phyloP scores from a whole-genome alignment of 106 monocot species.

The Iris macrosiphon region DNA sequence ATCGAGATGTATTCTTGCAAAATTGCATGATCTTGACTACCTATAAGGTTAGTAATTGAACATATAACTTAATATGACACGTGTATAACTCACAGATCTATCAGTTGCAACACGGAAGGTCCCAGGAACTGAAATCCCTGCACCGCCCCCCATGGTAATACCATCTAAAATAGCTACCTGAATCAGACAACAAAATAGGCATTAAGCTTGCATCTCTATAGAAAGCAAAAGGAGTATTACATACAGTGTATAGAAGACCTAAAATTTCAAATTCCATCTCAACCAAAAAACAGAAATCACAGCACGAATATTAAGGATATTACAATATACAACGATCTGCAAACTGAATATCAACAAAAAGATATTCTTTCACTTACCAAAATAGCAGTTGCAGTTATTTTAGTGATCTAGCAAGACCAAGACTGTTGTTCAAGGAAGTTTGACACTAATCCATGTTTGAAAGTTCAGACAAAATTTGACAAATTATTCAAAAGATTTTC shows the following conservation, averaged over 20 bases:
- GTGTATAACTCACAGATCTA: conserved; percentile 46
- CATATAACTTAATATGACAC: neutral
- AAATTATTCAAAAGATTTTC: no score
- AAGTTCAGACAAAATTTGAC: no score
- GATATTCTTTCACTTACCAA: no score
- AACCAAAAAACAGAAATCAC: neutral
- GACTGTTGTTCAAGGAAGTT: no score
- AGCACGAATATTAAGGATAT: no score
- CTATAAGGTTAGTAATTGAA: neutral
- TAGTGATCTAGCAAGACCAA: no score
- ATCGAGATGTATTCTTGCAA: neutral
- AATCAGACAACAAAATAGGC: conserved; percentile 3
- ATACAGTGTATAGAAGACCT: neutral
- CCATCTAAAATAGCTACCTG: conserved; percentile 94
- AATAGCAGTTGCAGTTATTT: no score
- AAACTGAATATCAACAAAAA: no score
- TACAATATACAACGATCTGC: no score
- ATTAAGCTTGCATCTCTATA: neutral
- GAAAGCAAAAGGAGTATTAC: neutral
- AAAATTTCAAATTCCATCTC: neutral
- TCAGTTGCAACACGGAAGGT: conserved; percentile 93
- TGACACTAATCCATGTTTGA: no score
- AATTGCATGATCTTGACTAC: neutral
- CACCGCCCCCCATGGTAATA: conserved; percentile 96
- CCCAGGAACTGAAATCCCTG: conserved; percentile 93